Base-by-base conservation (phyloP, 352 stramenopile species). In the Lagenidium giganteum region DNA sequence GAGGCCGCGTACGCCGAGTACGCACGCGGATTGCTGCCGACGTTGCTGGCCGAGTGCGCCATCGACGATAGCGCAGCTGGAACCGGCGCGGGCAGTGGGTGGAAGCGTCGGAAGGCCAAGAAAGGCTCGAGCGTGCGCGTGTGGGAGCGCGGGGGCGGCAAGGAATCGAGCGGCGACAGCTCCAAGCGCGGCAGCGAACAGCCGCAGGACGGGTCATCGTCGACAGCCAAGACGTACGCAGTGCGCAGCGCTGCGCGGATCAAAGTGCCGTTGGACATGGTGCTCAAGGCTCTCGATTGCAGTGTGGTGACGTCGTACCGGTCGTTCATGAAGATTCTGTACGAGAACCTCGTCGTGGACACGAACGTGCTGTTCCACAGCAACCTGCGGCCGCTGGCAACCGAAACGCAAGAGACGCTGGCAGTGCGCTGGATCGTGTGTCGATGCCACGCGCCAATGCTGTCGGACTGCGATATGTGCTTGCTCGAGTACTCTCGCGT, bases 241-340 rank as follows among this genome's bases (percentile, higher is more conserved):
- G 75, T 88, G 47, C 67, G 74, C 3, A 87, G 67, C 30, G 80
- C 51, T 20, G 70, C 67, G 24, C 73, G 59, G 8, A 67, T 92
- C 2, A 42, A 64, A n/a, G 76, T 74, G n/a, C 57, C 74, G 33
- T 26, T 87, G 1, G 57, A 77, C 22, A 61, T 49, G 14, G 64
- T 92, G 17, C 65, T 92, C 16, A 67, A 76, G 57, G 64, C 61
- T 18, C 51, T 92, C 28, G 79, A 87, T 39, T 63, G 71, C 22
- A 73, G 71, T 13, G 56, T 65, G 4, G 54, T 67, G 17, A 75
- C 70, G 22, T 61, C 65, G 20, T 70, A 88, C 47, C 67, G 77
- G n/a, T 88, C 73, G 31, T 83, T 86, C 46, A 83, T 64, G 21
- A 76, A 80, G 50, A 83, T 83, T 45, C 82, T 90, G 21, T 88